phyloP scores from a whole-genome alignment of 1,284 basidiomycete genomes.

The Apiotrichum montevideense region DNA sequence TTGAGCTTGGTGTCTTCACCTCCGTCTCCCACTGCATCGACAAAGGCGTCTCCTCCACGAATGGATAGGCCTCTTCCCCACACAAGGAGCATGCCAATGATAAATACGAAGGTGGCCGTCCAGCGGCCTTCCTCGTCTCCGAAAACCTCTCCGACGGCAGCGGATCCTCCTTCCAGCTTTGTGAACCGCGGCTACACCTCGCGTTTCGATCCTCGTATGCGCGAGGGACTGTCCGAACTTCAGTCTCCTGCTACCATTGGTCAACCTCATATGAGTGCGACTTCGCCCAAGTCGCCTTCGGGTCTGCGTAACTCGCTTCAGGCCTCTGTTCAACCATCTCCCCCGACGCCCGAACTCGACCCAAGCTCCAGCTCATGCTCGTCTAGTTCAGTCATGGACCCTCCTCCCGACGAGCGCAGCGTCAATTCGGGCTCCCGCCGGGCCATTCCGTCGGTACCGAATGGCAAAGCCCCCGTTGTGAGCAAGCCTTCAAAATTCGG shows the following conservation, averaged over 20 bases:
- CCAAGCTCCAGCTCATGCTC: constrained; percentile 20
- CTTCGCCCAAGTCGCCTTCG: constrained; percentile 3
- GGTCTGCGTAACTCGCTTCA: constrained; percentile 8
- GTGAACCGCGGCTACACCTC: neutral
- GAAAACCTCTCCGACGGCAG: neutral
- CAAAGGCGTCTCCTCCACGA: neutral
- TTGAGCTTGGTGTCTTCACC: neutral
- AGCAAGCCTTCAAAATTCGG: constrained; percentile 2
- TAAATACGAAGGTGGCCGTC: neutral
- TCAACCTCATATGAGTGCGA: neutral
- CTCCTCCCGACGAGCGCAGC: constrained; percentile 8
- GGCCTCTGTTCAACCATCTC: constrained; percentile 6
- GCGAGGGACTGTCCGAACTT: neutral
- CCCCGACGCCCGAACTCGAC: constrained; percentile 32
- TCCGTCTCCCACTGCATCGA: neutral
- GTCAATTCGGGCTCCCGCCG: neutral
- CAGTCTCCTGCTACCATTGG: neutral
- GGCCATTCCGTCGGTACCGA: neutral
- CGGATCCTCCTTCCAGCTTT: neutral
- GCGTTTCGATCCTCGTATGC: constrained; percentile 6
- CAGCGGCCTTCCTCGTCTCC: neutral
- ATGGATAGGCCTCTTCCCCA: neutral
- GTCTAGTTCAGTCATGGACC: constrained; percentile 13
- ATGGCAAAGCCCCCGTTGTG: constrained; percentile 1
- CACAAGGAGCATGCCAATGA: neutral